Evolutionary conservation across 257 asterid species (phyloP), one percentile per base, ranked within the genome.

Genomic region (Capsicum pubescens): DNA sequence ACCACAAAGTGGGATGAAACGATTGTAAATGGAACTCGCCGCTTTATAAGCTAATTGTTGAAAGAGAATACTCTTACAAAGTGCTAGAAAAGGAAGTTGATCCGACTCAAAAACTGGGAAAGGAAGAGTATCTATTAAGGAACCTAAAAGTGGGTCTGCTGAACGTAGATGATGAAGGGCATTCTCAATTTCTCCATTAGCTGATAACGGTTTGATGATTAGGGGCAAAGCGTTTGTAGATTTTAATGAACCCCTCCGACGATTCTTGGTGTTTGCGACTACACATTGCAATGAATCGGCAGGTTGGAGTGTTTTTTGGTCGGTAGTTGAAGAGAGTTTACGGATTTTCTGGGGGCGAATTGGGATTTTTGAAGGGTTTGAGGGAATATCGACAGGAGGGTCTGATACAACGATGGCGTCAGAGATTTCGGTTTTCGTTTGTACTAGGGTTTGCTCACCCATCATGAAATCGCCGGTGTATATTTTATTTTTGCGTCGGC

Each of bases 341-440:
- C 99, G 93, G 83, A 95, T 93, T 84, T 95, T 95, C 42, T 88
- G 98, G 67, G 99, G 99, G 59, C 98, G 97, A 86, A 95, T 94
- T 50, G 98, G 99, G 58, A 94, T 95, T 89, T 95, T 94, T 69
- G 98, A 93, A 58, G 98, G 95, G 83, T 93, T 91, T 64, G 92
- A 88, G 61, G 90, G 68, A 14, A 85, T 78, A 80, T 84, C 84
- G 14, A 35, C 76, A 7, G 90, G 71, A 39, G 87, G 91, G 5
- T 80, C 26, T 9, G 80, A 50, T 2, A 86, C 70, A 63, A 26
- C 0, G 58, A 87, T 21, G 46, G 94, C 35, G 86, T 52, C 26
- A 86, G 78, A 80, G 13, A 52, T 15, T 68, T 35, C 21, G 13
- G 76, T 14, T 14, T 13, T 15, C 89, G 88, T 32, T 64, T 64